A percentile compares a stretch with the other conserved stretches of the same genome.
phyloP scores from a whole-genome alignment of 1,284 basidiomycete species.

The Xanthoconium separans region DNA sequence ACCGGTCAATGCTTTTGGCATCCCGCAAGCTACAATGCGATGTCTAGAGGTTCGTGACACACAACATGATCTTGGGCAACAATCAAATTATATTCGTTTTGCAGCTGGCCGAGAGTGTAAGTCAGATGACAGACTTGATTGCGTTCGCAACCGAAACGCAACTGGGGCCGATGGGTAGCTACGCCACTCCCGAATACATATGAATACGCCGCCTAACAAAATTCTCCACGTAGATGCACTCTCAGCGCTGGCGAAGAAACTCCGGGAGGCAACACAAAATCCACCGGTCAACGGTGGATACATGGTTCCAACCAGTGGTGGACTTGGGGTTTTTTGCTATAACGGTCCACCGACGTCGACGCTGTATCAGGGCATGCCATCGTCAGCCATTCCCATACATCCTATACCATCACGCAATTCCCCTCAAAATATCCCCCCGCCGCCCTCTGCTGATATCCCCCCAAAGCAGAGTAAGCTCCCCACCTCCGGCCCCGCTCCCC shows the following conservation, averaged over 20 bases:
- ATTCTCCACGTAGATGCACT: constrained; percentile 34
- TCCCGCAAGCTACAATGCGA: constrained; percentile 82
- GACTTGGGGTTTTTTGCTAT: constrained; percentile 26
- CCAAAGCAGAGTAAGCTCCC: constrained; percentile 55
- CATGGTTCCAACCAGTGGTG: constrained; percentile 20
- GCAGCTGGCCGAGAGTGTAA: constrained; percentile 73
- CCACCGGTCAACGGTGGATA: constrained; percentile 24
- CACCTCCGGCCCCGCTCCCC: constrained; percentile 44
- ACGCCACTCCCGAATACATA: constrained; percentile 31
- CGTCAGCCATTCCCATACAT: constrained; percentile 36
- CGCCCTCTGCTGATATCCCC: constrained; percentile 45
- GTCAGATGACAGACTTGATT: constrained; percentile 73
- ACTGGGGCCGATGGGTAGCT: constrained; percentile 65
- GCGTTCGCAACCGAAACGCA: constrained; percentile 52
- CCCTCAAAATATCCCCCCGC: constrained; percentile 47
- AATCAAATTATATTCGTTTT: constrained; percentile 9
- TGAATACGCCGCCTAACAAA: constrained; percentile 29
- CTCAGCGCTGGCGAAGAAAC: constrained; percentile 31
- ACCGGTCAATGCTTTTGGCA: constrained; percentile 81
- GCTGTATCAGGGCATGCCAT: constrained; percentile 47
- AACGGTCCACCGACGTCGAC: constrained; percentile 37
- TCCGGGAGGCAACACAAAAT: constrained; percentile 29
- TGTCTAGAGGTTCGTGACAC: constrained; percentile 63
- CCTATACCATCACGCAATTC: constrained; percentile 39
- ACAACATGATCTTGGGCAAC: background rate